These are phyloP conservation scores for Vitis rotundifolia DNA, from an alignment of 164 flowering plant species.

Conservation along the genomic window DNA sequence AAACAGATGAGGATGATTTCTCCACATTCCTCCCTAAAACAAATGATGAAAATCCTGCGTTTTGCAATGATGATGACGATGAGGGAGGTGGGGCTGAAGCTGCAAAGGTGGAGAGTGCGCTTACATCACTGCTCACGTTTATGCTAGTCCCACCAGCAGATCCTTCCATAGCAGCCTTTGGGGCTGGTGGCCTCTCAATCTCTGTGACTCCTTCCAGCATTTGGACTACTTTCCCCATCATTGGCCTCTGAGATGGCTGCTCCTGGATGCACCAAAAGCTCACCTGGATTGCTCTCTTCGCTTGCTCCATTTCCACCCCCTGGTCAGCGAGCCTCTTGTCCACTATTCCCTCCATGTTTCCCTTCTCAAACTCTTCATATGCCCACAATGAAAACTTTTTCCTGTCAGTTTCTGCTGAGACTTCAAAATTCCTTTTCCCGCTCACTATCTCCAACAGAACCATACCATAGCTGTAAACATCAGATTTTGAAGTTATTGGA, in stretches of 20 bases:
- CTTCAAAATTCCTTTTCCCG: slow-evolving; percentile 77
- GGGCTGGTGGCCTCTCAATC: slow-evolving; percentile 61
- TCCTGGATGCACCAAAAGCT: slow-evolving; percentile 86
- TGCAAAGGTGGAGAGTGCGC: slow-evolving; percentile 38
- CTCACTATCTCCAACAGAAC: slow-evolving; percentile 78
- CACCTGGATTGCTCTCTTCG: slow-evolving; percentile 49
- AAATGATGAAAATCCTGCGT: slow-evolving; percentile 20
- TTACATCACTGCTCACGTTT: slow-evolving; percentile 25
- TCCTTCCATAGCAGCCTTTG: slow-evolving; percentile 39
- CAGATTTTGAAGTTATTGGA: slow-evolving; percentile 81
- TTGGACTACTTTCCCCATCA: slow-evolving; percentile 77
- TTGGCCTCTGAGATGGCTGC: slow-evolving; percentile 70
- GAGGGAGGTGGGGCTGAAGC: slow-evolving; percentile 35
- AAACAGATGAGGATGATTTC: slow-evolving; percentile 14
- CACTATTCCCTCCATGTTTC: slow-evolving; percentile 43
- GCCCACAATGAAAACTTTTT: slow-evolving; percentile 81
- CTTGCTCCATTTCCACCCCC: slow-evolving; percentile 58
- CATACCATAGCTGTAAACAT: slow-evolving; percentile 82
- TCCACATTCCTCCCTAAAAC: slow-evolving; percentile 20
- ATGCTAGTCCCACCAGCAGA: slow-evolving; percentile 35
- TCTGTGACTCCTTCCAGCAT: slow-evolving; percentile 68
- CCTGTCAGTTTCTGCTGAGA: slow-evolving; percentile 49
- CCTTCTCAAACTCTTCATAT: slow-evolving; percentile 73
- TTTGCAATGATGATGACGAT: slow-evolving; percentile 37
- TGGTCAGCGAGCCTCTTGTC: slow-evolving; percentile 42